Evolutionary conservation across 2,329 filamentous ascomycete species (phyloP), one percentile per base, ranked within the genome.

Genomic region (Amesomyces nigricolor): DNA sequence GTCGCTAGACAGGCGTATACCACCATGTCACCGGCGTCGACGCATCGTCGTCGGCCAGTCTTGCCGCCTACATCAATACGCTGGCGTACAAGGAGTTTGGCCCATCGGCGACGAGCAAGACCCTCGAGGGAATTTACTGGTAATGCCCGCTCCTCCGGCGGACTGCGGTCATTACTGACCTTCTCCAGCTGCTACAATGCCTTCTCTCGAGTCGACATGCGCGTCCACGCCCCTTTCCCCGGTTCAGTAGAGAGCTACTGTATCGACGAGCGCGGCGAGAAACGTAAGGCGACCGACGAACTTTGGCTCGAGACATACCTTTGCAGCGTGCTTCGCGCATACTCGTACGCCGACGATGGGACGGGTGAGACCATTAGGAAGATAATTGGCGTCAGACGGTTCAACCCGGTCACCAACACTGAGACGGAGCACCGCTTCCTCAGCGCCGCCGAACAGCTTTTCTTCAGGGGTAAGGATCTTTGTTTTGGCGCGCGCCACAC

Each of bases 391-490:
- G 91, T 97, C 49, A 82, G 94, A 64, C 83, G 94, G 60, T 97
- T 99, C 79, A 99, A 99, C 68, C 94, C 94, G 1, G 89, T 99
- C 58, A 96, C 91, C 47, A 97, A 89, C 71, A 97, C 94, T n/a
- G 94, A 99, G 71, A 91, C 90, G 58, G 94, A 99, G 72, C 94
- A 99, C 69, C 89, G 89, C 62, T 99, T 99, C 69, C 77, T 99
- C 42, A 88, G 95, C 66, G 90, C 94, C 17, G 94, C 94, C 10
- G 94, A 99, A 73, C 87, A 88, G 65, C 78, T 99, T 32, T 99
- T 99, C 73, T 97, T 97, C 74, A 84, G 88, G 72, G 92, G 91
- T 89, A 71, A 53, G 58, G 16, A 4, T 48, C 32, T 89, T 88
- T 89, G 57, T 91, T 88, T 82, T 89, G 95, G 72, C 74, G 1